These are phyloP conservation scores for Geoglossum glabrum DNA, from an alignment of 495 filamentous ascomycete genomes.

Conservation along the genomic window DNA sequence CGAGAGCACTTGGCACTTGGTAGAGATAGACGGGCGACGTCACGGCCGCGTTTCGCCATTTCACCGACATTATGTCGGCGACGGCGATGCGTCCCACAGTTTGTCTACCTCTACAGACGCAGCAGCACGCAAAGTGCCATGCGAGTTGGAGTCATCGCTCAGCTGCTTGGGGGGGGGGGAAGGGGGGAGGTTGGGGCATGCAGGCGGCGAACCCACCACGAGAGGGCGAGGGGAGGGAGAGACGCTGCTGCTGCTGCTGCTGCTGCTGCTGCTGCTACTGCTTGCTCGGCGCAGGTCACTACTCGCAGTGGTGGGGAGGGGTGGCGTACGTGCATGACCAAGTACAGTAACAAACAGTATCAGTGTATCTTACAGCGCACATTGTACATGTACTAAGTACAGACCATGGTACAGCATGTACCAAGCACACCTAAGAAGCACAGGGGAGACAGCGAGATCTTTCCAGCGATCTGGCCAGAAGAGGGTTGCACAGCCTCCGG, in stretches of 20 bases:
- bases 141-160: neutral
- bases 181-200: no score
- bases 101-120: no score
- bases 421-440: neutral
- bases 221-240: no score
- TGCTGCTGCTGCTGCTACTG: neutral
- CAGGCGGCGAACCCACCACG: no score
- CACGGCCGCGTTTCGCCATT: no score
- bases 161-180: neutral
- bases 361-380: no score
- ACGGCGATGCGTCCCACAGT: neutral
- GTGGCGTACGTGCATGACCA: neutral
- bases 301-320: neutral
- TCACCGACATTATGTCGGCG: no score
- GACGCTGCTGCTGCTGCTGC: neutral
- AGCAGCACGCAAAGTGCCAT: neutral
- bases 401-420: no score
- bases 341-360: no score
- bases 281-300: neutral
- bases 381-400: no score
- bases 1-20: neutral
- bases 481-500: neutral
- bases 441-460: neutral
- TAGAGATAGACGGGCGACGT: neutral
- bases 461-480: neutral